Conservation (phyloP, 1,284 basidiomycete species). For the Apiotrichum akiyoshidainum region DNA sequence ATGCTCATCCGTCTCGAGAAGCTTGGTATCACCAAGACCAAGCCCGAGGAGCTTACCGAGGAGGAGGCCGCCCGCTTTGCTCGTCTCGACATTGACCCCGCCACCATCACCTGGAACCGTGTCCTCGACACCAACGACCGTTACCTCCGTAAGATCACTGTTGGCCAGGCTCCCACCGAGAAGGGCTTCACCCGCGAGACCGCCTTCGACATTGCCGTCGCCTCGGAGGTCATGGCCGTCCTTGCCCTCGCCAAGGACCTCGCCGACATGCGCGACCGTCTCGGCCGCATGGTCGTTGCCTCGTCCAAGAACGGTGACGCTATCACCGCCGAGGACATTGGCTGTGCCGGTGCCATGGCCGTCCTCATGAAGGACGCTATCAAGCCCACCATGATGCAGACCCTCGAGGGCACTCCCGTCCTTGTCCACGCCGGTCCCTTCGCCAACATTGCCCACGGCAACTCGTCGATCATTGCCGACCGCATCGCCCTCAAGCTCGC, state of each 20-base stretch:
- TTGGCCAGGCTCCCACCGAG: conserved; percentile 87
- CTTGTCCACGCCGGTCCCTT: conserved; percentile 99
- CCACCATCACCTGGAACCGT: conserved; percentile 96
- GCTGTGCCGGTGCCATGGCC: conserved; percentile 90
- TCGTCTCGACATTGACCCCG: conserved; percentile 84
- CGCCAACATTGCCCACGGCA: conserved; percentile 98
- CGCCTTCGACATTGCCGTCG: conserved; percentile 95
- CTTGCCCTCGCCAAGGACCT: conserved; percentile 85
- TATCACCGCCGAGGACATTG: conserved; percentile 94
- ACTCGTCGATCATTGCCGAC: conserved; percentile 97
- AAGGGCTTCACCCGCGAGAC: conserved; percentile 83
- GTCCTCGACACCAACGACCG: conserved; percentile 96
- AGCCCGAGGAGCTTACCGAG: conserved; percentile 86
- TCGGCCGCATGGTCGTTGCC: conserved; percentile 89
- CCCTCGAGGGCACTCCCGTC: conserved; percentile 95
- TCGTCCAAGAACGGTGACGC: conserved; percentile 86
- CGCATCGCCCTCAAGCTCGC: conserved; percentile 94
- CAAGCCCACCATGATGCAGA: conserved; percentile 99
- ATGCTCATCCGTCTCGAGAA: conserved; percentile 95
- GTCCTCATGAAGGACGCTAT: conserved; percentile 99
- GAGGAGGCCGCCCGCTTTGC: conserved; percentile 89
- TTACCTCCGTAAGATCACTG: conserved; percentile 89
- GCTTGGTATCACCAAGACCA: conserved; percentile 90
- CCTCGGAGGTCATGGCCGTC: conserved; percentile 98
- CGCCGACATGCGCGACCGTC: conserved; percentile 75